phyloP scores from a whole-genome alignment of 2,329 filamentous ascomycete species.

The Diatrype stigma region DNA sequence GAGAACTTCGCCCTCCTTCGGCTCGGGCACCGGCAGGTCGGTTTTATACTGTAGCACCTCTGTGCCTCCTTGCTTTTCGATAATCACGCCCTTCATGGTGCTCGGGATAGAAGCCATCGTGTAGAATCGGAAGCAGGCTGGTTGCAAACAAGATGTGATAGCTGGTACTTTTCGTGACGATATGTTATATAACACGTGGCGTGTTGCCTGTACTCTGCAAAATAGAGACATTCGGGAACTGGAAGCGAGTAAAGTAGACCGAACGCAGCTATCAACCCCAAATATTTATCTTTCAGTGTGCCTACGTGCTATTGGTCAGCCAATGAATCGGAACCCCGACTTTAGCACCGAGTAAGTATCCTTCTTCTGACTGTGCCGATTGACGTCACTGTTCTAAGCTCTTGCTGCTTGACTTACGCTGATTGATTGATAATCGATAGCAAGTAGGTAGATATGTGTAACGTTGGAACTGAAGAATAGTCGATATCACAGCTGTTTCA shows the following conservation, averaged over 20 bases:
- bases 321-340: too few relatives aligned
- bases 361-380: too few relatives aligned
- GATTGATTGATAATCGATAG: not conserved
- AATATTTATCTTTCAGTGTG: too few relatives aligned
- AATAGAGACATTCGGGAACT: not conserved
- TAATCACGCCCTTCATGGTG: slow-evolving; percentile 69
- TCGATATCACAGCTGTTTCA: too few relatives aligned
- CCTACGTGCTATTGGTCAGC: too few relatives aligned
- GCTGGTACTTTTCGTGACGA: not conserved
- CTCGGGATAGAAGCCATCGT: slow-evolving; percentile 45
- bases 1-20: slow-evolving; percentile 67
- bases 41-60: slow-evolving; percentile 69
- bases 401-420: too few relatives aligned
- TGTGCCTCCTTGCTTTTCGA: slow-evolving; percentile 67
- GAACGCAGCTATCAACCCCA: too few relatives aligned
- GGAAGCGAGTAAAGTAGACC: too few relatives aligned
- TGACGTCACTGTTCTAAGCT: too few relatives aligned
- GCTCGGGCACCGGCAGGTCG: slow-evolving; percentile 66
- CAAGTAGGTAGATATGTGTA: too few relatives aligned
- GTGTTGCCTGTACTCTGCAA: not conserved
- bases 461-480: too few relatives aligned
- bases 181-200: not conserved
- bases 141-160: not conserved
- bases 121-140: slow-evolving; percentile 1
- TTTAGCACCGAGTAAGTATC: too few relatives aligned